phyloP scores from a whole-genome alignment of 1,139 yeast species.

The Nakaseomyces sp. region DNA sequence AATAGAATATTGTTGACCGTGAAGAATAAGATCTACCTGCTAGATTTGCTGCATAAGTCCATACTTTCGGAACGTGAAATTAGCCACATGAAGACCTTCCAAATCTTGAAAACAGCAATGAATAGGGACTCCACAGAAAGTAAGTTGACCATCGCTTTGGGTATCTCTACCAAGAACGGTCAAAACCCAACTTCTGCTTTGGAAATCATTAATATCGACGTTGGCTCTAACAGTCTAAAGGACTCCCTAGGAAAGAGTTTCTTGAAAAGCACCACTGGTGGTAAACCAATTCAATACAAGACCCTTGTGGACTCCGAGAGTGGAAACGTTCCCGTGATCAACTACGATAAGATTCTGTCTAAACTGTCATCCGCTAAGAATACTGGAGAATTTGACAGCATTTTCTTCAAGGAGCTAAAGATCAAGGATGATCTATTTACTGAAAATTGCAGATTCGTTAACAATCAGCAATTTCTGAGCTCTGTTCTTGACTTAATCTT shows the following conservation, averaged over 20 bases:
- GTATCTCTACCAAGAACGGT: conserved; percentile 27
- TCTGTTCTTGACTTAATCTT: conserved; percentile 42
- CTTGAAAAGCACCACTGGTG: conserved; percentile 14
- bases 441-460: conserved; percentile 56
- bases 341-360: conserved; percentile 25
- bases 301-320: conserved; percentile 19
- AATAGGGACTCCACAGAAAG: conserved; percentile 14
- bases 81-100: conserved; percentile 27
- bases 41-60: conserved; percentile 39
- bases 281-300: conserved; percentile 18
- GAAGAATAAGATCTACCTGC: conserved; percentile 30
- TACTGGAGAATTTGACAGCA: conserved; percentile 23
- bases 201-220: conserved; percentile 43
- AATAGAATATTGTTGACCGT: conserved; percentile 35
- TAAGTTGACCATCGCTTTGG: conserved; percentile 25
- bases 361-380: conserved; percentile 16
- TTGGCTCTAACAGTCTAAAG: conserved; percentile 61
- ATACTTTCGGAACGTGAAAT: conserved; percentile 32
- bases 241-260: conserved; percentile 68
- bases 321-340: conserved; percentile 16
- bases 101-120: conserved; percentile 25
- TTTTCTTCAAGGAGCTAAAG: conserved; percentile 27
- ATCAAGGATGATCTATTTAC: conserved; percentile 43
- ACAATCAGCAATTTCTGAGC: conserved; percentile 48
- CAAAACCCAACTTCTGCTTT: conserved; percentile 27